These are phyloP conservation scores for Metarhizium album DNA, from an alignment of 2,329 filamentous ascomycete genomes.

Conservation along the genomic window DNA sequence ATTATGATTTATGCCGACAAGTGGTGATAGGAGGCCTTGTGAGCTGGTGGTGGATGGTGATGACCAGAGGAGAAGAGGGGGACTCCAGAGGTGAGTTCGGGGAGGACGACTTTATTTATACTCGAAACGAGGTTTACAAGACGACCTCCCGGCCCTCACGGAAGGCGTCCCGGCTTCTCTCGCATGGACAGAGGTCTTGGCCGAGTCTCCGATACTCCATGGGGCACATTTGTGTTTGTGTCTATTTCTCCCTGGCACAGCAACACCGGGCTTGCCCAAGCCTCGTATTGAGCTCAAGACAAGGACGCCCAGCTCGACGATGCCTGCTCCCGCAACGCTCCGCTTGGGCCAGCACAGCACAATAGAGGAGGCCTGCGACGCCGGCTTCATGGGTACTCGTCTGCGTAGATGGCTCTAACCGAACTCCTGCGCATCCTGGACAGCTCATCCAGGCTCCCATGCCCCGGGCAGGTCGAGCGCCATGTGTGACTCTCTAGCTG, in stretches of 20 bases:
- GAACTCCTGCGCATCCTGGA: background rate
- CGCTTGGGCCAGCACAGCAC: background rate
- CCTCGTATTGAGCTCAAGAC: background rate
- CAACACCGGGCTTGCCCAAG: background rate
- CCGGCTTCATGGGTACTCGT: background rate
- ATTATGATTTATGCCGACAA: background rate
- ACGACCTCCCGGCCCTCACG: background rate
- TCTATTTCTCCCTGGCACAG: background rate
- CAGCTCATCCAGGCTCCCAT: background rate
- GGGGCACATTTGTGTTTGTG: background rate
- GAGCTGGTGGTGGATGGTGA: slow-evolving; percentile 2
- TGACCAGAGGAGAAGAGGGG: no score
- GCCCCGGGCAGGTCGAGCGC: background rate
- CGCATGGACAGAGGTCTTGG: background rate
- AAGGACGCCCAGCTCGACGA: background rate
- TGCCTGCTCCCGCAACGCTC: background rate
- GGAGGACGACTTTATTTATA: background rate
- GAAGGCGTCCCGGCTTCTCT: background rate
- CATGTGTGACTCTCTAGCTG: background rate
- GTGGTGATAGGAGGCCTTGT: background rate
- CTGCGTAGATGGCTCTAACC: background rate
- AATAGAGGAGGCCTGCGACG: no score
- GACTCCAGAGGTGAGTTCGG: background rate
- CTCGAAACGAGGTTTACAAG: background rate
- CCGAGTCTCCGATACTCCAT: background rate